Evolutionary conservation across 2,329 filamentous ascomycete species (phyloP), one percentile per base, ranked within the genome.

Genomic region (Colletotrichum tofieldiae): DNA sequence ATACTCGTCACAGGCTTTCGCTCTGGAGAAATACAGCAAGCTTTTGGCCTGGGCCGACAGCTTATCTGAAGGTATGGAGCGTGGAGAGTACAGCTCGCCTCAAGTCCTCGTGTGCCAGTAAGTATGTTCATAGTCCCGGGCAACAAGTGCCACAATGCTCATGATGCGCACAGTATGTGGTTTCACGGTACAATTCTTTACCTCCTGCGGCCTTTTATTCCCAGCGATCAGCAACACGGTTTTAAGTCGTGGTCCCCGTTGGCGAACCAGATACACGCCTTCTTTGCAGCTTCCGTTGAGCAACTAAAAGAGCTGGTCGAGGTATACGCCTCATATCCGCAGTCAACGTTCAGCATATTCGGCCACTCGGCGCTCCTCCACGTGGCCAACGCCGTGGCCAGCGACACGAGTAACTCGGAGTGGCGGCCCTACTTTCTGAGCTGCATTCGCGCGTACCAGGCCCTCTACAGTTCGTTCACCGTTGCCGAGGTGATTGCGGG

Each of bases 301-400:
- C 82, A 84, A 58, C 76, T 85, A 16, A 84, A 84, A 71, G 77
- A 77, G n/a, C 78, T 84, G 6, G 75, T 84, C 7, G 70, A 83
- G 32, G 75, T 79, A n/a, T 84, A 83, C 69, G 79, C 81, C 37
- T 76, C 76, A 11, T 77, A 81, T 49, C 69, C 74, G 6, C 77
- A 77, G 16, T 81, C 82, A 5, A 77, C 76, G 3, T 82, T 80
- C 70, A 79, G 80, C 5, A 79, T 84, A 14, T 75, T 84, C 11
- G 85, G 82, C 81, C 82, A 84, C 64, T 82, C 77, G 16, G 82
- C 80, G 0, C 76, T 85, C 32, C 77, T 82, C 8, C 83, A 84
- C 41, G 76, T 84, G 3, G 76, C 80, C 9, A 84, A 84, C 56
- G 82, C 81, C 3, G 78, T 83, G 20, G 71, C 83, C 0, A 75